Percentiles rank a stretch among this genome's conserved stretches.
Conservation (phyloP, 306 rosid genomes). For the Malus fusca region DNA sequence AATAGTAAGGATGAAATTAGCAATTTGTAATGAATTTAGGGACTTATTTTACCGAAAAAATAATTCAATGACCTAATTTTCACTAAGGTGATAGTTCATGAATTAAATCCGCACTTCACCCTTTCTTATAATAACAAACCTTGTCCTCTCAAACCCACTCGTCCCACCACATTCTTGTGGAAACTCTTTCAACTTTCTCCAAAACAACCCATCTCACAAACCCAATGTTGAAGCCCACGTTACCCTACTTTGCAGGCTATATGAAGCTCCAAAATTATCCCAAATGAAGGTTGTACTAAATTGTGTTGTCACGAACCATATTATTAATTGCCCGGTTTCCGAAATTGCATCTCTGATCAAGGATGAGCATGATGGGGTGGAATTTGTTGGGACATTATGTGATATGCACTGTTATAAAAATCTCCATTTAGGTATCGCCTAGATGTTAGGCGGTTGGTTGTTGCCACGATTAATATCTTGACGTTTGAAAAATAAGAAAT, state of each 20-base stretch:
- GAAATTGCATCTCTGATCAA: conserved; percentile 33
- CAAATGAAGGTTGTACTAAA: conserved; percentile 41
- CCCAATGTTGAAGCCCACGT: conserved; percentile 57
- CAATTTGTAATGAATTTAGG: no score
- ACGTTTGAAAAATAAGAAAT: no score
- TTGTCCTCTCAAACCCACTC: conserved; percentile 51
- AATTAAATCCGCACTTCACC: no score
- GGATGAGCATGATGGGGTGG: conserved; percentile 8
- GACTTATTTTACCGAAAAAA: no score
- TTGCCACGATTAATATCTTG: no score
- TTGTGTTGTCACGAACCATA: conserved; percentile 24
- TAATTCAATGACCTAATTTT: no score
- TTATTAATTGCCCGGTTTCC: conserved; percentile 12
- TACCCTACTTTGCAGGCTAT: conserved; percentile 36
- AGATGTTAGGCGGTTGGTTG: no score
- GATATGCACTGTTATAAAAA: conserved; percentile 34
- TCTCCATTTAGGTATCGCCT: no score
- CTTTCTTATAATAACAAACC: not conserved
- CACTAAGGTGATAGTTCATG: no score
- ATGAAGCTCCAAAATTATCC: conserved; percentile 37
- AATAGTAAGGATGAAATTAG: no score
- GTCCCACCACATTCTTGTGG: conserved; percentile 30
- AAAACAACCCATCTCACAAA: conserved; percentile 21
- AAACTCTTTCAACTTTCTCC: conserved; percentile 50
- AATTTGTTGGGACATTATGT: conserved; percentile 40